Percentiles rank a stretch among this genome's conserved stretches.
Conservation (phyloP, 164 flowering plant species). For the Macadamia integrifolia region DNA sequence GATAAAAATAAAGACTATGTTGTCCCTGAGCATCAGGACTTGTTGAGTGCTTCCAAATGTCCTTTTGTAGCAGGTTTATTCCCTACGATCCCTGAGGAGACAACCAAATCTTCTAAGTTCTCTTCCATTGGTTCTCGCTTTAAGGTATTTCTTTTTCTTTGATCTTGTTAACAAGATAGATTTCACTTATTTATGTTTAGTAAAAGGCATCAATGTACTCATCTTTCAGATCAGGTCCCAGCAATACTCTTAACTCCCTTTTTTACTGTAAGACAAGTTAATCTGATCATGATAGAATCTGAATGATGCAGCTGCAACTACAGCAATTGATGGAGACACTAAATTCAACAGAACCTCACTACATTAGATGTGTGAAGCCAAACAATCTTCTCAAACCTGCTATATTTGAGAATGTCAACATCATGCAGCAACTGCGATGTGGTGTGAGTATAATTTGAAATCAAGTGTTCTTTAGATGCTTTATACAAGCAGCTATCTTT, state of each 20-base stretch:
- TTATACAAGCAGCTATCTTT: not conserved
- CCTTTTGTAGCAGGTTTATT: slow-evolving; percentile 71
- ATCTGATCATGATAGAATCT: slow-evolving; percentile 6
- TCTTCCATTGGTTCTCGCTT: slow-evolving; percentile 89
- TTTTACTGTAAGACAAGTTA: no score
- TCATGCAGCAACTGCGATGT: slow-evolving; percentile 78
- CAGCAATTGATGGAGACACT: slow-evolving; percentile 81
- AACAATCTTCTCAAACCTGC: slow-evolving; percentile 62
- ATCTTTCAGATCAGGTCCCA: no score
- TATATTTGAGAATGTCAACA: slow-evolving; percentile 63
- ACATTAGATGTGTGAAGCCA: slow-evolving; percentile 92
- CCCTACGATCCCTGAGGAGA: slow-evolving; percentile 66
- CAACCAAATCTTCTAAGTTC: slow-evolving; percentile 65
- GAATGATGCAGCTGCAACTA: slow-evolving; percentile 66
- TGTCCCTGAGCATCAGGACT: slow-evolving; percentile 79
- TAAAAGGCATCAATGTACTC: no score
- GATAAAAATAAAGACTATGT: slow-evolving; percentile 95
- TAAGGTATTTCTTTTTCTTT: slow-evolving; percentile 40
- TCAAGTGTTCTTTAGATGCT: not conserved
- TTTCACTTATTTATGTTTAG: not conserved
- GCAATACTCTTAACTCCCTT: no score
- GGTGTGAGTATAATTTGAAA: slow-evolving; percentile 55
- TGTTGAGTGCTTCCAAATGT: slow-evolving; percentile 72
- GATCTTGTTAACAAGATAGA: not conserved
- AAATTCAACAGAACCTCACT: slow-evolving; percentile 80